Percentiles rank a stretch among this genome's conserved stretches.
Conservation (phyloP, 1,139 yeast species). For the Eremothecium coryli region DNA sequence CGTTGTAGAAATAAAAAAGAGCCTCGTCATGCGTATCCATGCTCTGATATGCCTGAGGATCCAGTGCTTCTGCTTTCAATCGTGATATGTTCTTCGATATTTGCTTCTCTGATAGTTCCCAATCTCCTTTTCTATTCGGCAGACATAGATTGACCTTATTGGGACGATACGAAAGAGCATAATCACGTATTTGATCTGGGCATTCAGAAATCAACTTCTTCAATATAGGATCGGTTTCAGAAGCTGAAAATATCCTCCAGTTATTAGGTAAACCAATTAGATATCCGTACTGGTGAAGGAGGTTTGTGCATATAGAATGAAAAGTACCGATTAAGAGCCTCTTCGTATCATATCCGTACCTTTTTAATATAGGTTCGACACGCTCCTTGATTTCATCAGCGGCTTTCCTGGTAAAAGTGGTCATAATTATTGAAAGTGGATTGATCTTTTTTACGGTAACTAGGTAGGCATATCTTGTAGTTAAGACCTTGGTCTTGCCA, state of each 20-base stretch:
- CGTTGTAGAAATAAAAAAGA: conserved; percentile 35
- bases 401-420: conserved; percentile 87
- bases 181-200: conserved; percentile 28
- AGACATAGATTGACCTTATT: conserved; percentile 26
- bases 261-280: conserved; percentile 38
- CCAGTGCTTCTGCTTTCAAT: conserved; percentile 42
- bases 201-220: conserved; percentile 36
- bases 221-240: conserved; percentile 47
- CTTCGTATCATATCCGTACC: conserved; percentile 33
- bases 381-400: conserved; percentile 75
- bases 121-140: conserved; percentile 23
- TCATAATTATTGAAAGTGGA: conserved; percentile 62
- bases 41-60: conserved; percentile 33
- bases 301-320: conserved; percentile 65
- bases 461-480: conserved; percentile 68
- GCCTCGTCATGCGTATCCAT: conserved; percentile 28
- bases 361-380: conserved; percentile 36
- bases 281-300: conserved; percentile 49
- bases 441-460: conserved; percentile 41
- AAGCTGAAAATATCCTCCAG: conserved; percentile 57
- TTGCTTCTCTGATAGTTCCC: conserved; percentile 30
- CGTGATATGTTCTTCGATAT: conserved; percentile 42
- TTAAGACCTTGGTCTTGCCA: conserved; percentile 75
- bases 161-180: conserved; percentile 21
- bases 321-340: conserved; percentile 71